Percentiles rank a stretch among this genome's conserved stretches.
Conservation (phyloP, 1,284 basidiomycete genomes). For the Papiliotrema nemorosa region DNA sequence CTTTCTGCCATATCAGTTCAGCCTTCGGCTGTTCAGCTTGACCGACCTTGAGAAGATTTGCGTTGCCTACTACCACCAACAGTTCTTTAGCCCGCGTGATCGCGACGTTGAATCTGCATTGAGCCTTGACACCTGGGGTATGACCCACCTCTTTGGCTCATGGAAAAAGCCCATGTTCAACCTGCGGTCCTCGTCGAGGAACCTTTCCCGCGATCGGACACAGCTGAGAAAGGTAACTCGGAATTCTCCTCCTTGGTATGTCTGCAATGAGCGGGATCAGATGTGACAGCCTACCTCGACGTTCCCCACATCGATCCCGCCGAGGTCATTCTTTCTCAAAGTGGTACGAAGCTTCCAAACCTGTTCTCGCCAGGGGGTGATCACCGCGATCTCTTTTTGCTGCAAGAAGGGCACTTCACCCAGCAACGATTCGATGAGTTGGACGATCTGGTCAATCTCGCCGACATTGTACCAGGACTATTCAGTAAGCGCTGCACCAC, state of each 20-base stretch:
- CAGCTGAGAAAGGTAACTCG: constrained; percentile 43
- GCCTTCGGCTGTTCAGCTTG: neutral
- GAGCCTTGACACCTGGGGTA: neutral
- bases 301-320: constrained; percentile 46
- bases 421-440: constrained; percentile 22
- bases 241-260: constrained; percentile 35
- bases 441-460: constrained; percentile 34
- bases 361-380: constrained; percentile 49
- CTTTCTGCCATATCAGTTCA: constrained; percentile 9
- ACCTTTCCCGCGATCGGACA: constrained; percentile 40
- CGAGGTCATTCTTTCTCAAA: constrained; percentile 30
- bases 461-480: constrained; percentile 23
- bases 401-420: constrained; percentile 11
- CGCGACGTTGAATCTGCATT: constrained; percentile 48
- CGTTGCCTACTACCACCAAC: constrained; percentile 47
- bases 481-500: neutral
- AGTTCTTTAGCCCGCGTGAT: constrained; percentile 50
- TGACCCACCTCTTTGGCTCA: constrained; percentile 40
- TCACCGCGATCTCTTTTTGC: constrained; percentile 43
- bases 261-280: constrained; percentile 4
- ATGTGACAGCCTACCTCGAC: constrained; percentile 29
- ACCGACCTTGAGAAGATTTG: constrained; percentile 24
- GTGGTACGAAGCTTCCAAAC: constrained; percentile 48
- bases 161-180: constrained; percentile 42
- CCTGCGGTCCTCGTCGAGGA: constrained; percentile 35